Evolutionary conservation across 257 asterid species (phyloP).

Genomic region (Thymus mandschuricus): DNA sequence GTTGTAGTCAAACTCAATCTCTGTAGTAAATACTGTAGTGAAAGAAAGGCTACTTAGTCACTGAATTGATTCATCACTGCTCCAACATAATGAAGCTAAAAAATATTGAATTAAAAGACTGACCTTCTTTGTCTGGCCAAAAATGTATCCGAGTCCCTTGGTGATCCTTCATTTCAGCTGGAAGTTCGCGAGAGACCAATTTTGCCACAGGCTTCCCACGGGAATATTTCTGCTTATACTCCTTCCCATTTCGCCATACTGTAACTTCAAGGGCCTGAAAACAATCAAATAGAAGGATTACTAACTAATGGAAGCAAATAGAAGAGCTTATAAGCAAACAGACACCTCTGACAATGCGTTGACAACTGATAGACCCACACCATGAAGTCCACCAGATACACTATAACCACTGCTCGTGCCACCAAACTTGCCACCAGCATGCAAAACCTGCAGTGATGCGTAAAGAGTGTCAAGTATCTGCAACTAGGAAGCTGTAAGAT

Average conservation of each 20-base stretch:
- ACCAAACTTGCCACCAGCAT: slow-evolving; percentile 99
- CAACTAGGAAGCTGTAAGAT: neutral
- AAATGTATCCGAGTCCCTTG: slow-evolving; percentile 83
- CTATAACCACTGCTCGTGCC: slow-evolving; percentile 96
- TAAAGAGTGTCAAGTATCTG: slow-evolving; percentile 24
- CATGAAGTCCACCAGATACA: slow-evolving; percentile 98
- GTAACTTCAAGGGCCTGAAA: slow-evolving; percentile 80
- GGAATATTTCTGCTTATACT: slow-evolving; percentile 80
- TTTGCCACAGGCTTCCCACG: slow-evolving; percentile 85
- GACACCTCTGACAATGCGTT: slow-evolving; percentile 96
- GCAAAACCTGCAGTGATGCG: slow-evolving; percentile 77
- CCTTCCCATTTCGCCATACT: slow-evolving; percentile 93
- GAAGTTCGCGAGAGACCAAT: slow-evolving; percentile 63
- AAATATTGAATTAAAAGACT: slow-evolving; percentile 10
- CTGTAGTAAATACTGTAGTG: slow-evolving; percentile 80
- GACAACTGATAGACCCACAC: slow-evolving; percentile 97
- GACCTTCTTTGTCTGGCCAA: slow-evolving; percentile 97
- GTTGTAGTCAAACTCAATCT: slow-evolving; percentile 77
- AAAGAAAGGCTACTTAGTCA: slow-evolving; percentile 25
- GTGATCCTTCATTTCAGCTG: slow-evolving; percentile 52
- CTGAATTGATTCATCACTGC: neutral
- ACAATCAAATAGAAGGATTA: slow-evolving; percentile 29
- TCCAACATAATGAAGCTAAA: slow-evolving; percentile 20
- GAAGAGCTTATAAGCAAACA: slow-evolving; percentile 16
- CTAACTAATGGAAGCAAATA: slow-evolving; percentile 4